Base-by-base conservation (phyloP, 176 grass and related monocot species). In the Alopecurus myosuroides region DNA sequence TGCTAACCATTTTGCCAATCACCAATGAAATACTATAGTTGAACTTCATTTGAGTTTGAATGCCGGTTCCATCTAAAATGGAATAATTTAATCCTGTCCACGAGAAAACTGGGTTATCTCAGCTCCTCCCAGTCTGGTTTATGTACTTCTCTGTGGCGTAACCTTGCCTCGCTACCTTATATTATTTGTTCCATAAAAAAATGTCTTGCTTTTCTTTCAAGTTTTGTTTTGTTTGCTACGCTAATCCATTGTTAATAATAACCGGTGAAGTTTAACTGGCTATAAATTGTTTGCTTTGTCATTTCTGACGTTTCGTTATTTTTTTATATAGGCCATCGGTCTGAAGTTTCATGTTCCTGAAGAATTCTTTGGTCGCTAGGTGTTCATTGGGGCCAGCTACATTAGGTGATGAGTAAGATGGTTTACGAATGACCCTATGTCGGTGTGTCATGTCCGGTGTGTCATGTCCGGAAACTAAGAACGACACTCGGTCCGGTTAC, bases 311-410 rank as follows among this genome's bases (percentile, higher is more conserved):
- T 76, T 25, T 20, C 42, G 20, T 86, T 58, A 0, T 58, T 86
- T 77, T 81, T n/a, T 39, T 41, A 48, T 81, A 22, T 73, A 97
- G 94, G 94, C 65, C 10, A 79, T 93, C 53, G 94, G 94, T 66
- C 37, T 94, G 82, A 94, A 88, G 81, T 97, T 97, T 49, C 60
- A 84, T 66, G 94, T 92, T 66, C 91, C 94, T 39, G 94, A 97
- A 87, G 89, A 92, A 18, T 97, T 85, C 81, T 97, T 95, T 39
- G 77, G 53, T 64, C 28, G 40, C 39, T 83, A 88, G 52, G 56
- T 22, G 25, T 44, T 85, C 22, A 17, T 1, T 17, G 10, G 34
- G 83, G 41, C 33, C 46, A 23, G 36, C 14, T 75, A 49, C 14
- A 9, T 42, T 65, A 44, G 76, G 45, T 20, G 11, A 36, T 51